Evolutionary conservation across 2,329 filamentous ascomycete species (phyloP), one percentile per base, ranked within the genome.

Genomic region (Claviceps monticola): DNA sequence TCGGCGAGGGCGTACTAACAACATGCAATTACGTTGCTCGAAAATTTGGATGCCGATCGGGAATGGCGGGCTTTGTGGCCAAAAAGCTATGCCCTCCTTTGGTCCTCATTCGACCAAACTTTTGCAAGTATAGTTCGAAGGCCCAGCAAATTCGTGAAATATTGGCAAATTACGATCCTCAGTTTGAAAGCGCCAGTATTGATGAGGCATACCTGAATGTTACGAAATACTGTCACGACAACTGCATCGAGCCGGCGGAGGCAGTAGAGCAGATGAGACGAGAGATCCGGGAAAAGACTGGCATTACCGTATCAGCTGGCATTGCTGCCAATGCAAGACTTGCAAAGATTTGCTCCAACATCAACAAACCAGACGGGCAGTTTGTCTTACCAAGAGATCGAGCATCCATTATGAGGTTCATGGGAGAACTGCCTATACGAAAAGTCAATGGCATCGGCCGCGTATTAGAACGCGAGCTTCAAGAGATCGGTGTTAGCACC

Each of bases 201-300:
- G 93, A 98, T 59, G 93, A 98, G 66, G 93, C 93, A 1, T 98
- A 96, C 63, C 73, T 98, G 29, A 97, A 98, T 60, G 86, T 98
- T 53, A 97, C 93, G 0, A 73, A 83, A 49, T 97, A 95, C 63
- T 95, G 91, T 61, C 59, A 70, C 11, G 76, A 81, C 37, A 82
- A 90, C 55, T 62, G 76, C 11, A 74, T 91, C 63, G 72, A 68
- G 0, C 83, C 91, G 0, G 82, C 84, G 46, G 83, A 88, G 34
- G 86, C 75, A 0, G 86, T 96, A 13, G 74, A 80, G 45, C 82
- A 90, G 59, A 80, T 97, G 71, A 81, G 93, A 9, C 74, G 74
- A 11, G 82, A 95, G 60, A 80, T 98, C 1, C 74, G 84, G 39
- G 78, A 87, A 54, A 82, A 79, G 60, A 85, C 88, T 0, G 81